Evolutionary conservation across 768 basidiomycete genomes (phyloP).

Genomic region (Boletus pseudopeckii): DNA sequence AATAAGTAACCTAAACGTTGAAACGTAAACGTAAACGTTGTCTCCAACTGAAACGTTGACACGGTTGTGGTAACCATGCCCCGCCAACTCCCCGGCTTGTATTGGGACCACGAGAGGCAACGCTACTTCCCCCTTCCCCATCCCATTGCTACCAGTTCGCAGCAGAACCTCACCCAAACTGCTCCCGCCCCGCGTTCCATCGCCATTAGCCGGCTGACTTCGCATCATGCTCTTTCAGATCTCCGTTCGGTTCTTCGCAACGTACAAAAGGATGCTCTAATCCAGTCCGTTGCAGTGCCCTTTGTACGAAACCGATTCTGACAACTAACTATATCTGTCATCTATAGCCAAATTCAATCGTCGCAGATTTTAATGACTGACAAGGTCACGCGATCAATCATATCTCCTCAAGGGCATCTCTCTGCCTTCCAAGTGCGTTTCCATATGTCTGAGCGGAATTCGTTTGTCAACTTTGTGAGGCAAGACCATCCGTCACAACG

Average conservation of each 20-base stretch:
- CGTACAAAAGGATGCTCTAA: slow-evolving; percentile 19
- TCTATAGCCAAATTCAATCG: slow-evolving; percentile 38
- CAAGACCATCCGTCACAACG: slow-evolving; percentile 36
- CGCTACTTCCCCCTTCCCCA: slow-evolving; percentile 51
- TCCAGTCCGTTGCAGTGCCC: slow-evolving; percentile 25
- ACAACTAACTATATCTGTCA: neutral
- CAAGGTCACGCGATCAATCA: slow-evolving; percentile 22
- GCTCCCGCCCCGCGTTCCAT: neutral
- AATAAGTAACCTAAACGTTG: neutral
- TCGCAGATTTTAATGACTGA: slow-evolving; percentile 41
- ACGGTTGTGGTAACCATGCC: slow-evolving; percentile 46
- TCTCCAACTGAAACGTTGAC: neutral
- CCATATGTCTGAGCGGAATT: neutral
- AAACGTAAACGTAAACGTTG: neutral
- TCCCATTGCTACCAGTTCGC: neutral
- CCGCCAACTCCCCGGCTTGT: slow-evolving; percentile 51
- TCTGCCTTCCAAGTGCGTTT: slow-evolving; percentile 48
- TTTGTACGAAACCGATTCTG: neutral
- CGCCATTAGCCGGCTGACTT: neutral
- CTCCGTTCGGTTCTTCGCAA: slow-evolving; percentile 19
- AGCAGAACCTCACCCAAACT: neutral
- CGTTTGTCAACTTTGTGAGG: neutral
- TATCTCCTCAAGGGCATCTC: slow-evolving; percentile 34
- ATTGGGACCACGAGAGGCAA: slow-evolving; percentile 48
- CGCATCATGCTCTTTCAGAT: slow-evolving; percentile 4